These are phyloP conservation scores for Boletus pseudo-olivaceus DNA, from an alignment of 768 basidiomycete genomes.

Conservation along the genomic window DNA sequence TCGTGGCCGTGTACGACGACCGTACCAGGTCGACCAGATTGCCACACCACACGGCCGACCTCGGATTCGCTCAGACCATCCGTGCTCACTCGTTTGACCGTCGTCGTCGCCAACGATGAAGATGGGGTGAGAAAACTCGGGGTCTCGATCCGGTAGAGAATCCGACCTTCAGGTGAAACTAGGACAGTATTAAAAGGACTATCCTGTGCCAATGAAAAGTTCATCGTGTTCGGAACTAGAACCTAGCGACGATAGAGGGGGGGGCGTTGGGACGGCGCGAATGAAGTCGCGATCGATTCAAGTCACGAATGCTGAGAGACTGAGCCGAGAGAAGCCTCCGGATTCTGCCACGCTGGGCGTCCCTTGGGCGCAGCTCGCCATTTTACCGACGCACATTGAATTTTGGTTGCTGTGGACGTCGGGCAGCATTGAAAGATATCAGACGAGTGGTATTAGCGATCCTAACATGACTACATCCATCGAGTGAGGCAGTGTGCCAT, in stretches of 20 bases:
- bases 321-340: slow-evolving; percentile 29
- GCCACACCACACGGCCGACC: slow-evolving; percentile 30
- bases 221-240: slow-evolving; percentile 17
- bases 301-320: slow-evolving; percentile 14
- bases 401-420: slow-evolving; percentile 1
- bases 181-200: slow-evolving; percentile 33
- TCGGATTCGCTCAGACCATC: slow-evolving; percentile 26
- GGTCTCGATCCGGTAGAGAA: slow-evolving; percentile 31
- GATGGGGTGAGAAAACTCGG: slow-evolving; percentile 12
- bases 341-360: slow-evolving; percentile 35
- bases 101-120: slow-evolving; percentile 18
- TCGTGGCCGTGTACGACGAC: slow-evolving; percentile 29
- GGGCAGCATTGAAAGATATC: neutral
- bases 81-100: slow-evolving; percentile 21
- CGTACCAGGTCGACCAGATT: slow-evolving; percentile 26
- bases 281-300: slow-evolving; percentile 7
- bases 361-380: slow-evolving; percentile 6
- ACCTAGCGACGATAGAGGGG: neutral
- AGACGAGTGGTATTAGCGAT: neutral
- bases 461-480: slow-evolving; percentile 14
- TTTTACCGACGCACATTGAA: slow-evolving; percentile 1
- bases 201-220: slow-evolving; percentile 31
- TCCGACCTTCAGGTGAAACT: slow-evolving; percentile 28
- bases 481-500: slow-evolving; percentile 30
- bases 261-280: slow-evolving; percentile 15